These are phyloP conservation scores for Plantago ovata DNA, from an alignment of 257 asterid species.

Conservation along the genomic window DNA sequence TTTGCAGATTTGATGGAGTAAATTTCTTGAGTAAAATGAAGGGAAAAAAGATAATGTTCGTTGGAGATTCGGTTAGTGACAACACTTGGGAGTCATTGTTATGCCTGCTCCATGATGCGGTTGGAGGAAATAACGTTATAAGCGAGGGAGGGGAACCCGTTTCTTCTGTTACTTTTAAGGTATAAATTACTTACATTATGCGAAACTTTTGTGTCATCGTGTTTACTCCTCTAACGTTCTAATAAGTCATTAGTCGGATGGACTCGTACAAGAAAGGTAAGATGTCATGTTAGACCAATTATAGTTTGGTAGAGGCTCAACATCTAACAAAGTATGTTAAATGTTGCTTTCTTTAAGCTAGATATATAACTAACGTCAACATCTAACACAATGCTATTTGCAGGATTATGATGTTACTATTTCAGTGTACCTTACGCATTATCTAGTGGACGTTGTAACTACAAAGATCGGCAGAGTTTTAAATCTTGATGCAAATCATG, in stretches of 20 bases:
- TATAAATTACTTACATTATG: not conserved
- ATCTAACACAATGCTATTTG: not conserved
- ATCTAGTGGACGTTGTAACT: slow-evolving; percentile 38
- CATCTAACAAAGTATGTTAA: too few relatives aligned
- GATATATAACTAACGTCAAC: too few relatives aligned
- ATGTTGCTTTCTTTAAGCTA: too few relatives aligned
- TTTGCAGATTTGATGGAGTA: slow-evolving; percentile 37
- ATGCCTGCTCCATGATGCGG: slow-evolving; percentile 35
- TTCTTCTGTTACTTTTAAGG: slow-evolving; percentile 33
- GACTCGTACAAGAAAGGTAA: too few relatives aligned
- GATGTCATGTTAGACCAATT: too few relatives aligned
- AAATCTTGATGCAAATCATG: slow-evolving; percentile 32
- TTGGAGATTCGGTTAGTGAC: slow-evolving; percentile 42
- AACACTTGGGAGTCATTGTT: slow-evolving; percentile 37
- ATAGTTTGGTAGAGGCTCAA: too few relatives aligned
- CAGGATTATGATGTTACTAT: slow-evolving; percentile 34
- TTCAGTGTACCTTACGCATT: slow-evolving; percentile 25
- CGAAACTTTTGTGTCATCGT: too few relatives aligned
- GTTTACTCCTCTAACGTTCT: too few relatives aligned
- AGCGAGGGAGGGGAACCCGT: not conserved
- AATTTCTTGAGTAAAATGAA: slow-evolving; percentile 26
- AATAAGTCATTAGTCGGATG: too few relatives aligned
- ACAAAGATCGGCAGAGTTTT: slow-evolving; percentile 31
- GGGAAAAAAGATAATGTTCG: slow-evolving; percentile 42
- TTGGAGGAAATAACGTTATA: slow-evolving; percentile 19